These are phyloP conservation scores for Darksidea phi DNA, from an alignment of 495 filamentous ascomycete genomes.

Conservation along the genomic window DNA sequence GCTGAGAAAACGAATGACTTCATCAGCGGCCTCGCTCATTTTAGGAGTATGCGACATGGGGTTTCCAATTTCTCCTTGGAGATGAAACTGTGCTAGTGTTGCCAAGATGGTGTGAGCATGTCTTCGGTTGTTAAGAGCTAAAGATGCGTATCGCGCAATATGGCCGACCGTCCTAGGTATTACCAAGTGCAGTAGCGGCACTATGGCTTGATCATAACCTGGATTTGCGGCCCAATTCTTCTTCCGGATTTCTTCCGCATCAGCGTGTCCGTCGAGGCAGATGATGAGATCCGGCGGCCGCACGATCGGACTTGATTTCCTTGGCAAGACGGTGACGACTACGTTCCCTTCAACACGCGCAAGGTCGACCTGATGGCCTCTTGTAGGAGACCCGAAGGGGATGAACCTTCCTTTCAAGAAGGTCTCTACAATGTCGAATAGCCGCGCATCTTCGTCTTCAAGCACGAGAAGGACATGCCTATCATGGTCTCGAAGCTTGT, in stretches of 20 bases:
- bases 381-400: conserved; percentile 19
- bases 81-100: conserved; percentile 17
- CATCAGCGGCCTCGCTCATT: conserved; percentile 9
- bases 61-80: conserved; percentile 8
- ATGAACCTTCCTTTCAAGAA: conserved; percentile 20
- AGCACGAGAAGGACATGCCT: conserved; percentile 26
- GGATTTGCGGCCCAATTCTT: conserved; percentile 22
- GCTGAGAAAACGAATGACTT: conserved; percentile 16
- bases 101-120: conserved; percentile 34
- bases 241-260: conserved; percentile 14
- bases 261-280: conserved; percentile 18
- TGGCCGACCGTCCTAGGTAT: conserved; percentile 24
- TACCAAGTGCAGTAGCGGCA: conserved; percentile 24
- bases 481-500: conserved; percentile 8
- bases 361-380: conserved; percentile 6
- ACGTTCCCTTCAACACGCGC: conserved; percentile 8
- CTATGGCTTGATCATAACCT: neutral
- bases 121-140: conserved; percentile 1
- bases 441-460: neutral
- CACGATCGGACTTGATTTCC: conserved; percentile 10
- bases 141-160: conserved; percentile 17
- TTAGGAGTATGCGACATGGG: conserved; percentile 8
- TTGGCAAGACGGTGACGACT: conserved; percentile 17
- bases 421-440: conserved; percentile 24
- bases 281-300: conserved; percentile 19